Conservation (phyloP, 2,329 filamentous ascomycete species). For the Xylariaceae sp. region DNA sequence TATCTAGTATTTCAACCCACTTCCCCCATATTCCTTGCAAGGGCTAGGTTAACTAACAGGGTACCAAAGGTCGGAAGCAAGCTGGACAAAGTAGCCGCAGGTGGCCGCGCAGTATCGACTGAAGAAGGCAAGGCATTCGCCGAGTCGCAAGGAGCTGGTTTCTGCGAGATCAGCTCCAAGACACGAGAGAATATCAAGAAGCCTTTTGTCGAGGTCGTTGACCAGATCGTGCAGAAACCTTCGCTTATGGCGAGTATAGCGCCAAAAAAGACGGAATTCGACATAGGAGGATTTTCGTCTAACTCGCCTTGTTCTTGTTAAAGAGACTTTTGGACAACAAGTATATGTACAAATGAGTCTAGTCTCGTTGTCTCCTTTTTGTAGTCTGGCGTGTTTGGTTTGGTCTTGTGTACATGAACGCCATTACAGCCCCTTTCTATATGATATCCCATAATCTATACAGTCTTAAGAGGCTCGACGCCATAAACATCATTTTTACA, state of each 20-base stretch:
- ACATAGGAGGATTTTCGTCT: conserved; percentile 23
- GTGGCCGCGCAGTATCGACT: conserved; percentile 39
- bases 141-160: conserved; percentile 41
- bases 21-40: background rate
- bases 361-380: no score
- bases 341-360: no score
- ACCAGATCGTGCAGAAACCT: conserved; percentile 44
- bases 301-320: conserved; percentile 27
- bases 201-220: conserved; percentile 50
- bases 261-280: conserved; percentile 25
- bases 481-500: no score
- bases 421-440: conserved; percentile 17
- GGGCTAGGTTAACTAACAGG: conserved; percentile 6
- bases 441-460: conserved; percentile 28
- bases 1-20: conserved; percentile 37
- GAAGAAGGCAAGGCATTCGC: conserved; percentile 48
- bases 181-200: conserved; percentile 48
- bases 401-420: conserved; percentile 17
- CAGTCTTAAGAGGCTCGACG: no score
- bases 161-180: conserved; percentile 53
- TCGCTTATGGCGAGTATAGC: conserved; percentile 35
- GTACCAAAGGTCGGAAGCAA: conserved; percentile 45
- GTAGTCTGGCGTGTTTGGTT: no score
- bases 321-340: no score
- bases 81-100: conserved; percentile 41